These are phyloP conservation scores for Gnomoniopsis sp. DNA, from an alignment of 2,329 filamentous ascomycete genomes.

Conservation along the genomic window DNA sequence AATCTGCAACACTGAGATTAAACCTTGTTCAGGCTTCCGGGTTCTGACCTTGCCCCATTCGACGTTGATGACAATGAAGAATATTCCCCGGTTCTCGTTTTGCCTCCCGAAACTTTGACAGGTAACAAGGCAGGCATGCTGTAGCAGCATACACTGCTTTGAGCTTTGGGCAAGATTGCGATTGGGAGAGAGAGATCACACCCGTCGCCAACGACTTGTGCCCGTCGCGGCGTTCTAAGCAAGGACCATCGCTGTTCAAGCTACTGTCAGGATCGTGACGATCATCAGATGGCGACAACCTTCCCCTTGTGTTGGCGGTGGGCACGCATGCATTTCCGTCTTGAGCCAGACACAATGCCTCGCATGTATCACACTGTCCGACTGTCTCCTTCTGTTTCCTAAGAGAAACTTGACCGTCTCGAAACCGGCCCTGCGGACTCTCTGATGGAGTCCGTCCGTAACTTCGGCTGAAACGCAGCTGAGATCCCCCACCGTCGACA, in stretches of 20 bases:
- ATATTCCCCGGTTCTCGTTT: neutral
- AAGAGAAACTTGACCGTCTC: neutral
- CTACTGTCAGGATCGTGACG: neutral
- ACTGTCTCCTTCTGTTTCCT: neutral
- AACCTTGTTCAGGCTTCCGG: neutral
- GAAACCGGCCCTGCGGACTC: neutral
- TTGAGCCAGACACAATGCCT: neutral
- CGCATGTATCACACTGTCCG: neutral
- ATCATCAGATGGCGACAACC: neutral
- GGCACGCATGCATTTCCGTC: neutral
- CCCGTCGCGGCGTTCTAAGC: neutral
- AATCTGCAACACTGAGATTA: neutral
- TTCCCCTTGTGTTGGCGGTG: neutral
- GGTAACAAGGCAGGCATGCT: neutral
- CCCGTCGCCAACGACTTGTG: too few relatives aligned
- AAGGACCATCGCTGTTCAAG: neutral
- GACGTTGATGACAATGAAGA: neutral
- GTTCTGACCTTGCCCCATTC: neutral
- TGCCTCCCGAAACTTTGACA: neutral
- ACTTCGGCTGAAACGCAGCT: conserved; percentile 11
- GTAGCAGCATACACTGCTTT: neutral
- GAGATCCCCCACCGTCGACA: neutral
- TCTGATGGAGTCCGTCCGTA: neutral
- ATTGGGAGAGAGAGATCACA: too few relatives aligned
- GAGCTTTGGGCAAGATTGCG: too few relatives aligned